Base-by-base conservation (phyloP, 805 yeast genomes). In the Pichia membranifaciens region DNA sequence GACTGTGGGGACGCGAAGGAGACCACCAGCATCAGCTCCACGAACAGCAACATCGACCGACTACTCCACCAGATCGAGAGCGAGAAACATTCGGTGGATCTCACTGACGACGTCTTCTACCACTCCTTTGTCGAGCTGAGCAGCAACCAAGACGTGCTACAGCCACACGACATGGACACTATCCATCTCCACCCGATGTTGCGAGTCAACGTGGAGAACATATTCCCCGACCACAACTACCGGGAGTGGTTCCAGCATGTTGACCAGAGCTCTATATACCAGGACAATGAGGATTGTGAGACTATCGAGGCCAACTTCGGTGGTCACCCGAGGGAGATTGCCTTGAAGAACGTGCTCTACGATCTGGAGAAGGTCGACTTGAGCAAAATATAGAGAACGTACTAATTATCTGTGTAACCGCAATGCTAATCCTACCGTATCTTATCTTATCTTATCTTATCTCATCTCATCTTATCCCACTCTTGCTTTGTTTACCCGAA, bases 81-180 rank as follows among this genome's bases (percentile, higher is more conserved):
- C 12, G 25, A 34, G 31, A 4, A 20, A 9, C 4, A 9, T 29
- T 16, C 12, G n/a, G 33, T 43, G 21, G 25, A 43, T 36, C 31
- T 42, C 15, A 34, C 28, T 3, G 16, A 29, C 36, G 17, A 42
- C 5, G 15, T 20, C 12, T 42, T 42, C 28, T 33, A 42, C 10
- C n/a, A 42, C 28, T 18, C 38, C 34, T 47, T 44, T n/a, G 25
- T 17, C 16, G 18, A 42, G 16, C 33, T 44, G 28, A 33, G 41
- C 22, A 29, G 33, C 22, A 16, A 31, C 17, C 16, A 32, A 17
- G 43, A 41, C 5, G 16, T 60, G 51, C 56, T 74, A n/a, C 61
- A 72, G 1, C 65, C 59, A 17, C 56, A 59, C 8, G 78, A 74
- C 44, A 55, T 74, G 20, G 62, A 62, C 32, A 59, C 62, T 29